A percentile compares a stretch with the other conserved stretches of the same genome.
phyloP scores from a whole-genome alignment of 164 flowering plant genomes.

The Protea cynaroides region DNA sequence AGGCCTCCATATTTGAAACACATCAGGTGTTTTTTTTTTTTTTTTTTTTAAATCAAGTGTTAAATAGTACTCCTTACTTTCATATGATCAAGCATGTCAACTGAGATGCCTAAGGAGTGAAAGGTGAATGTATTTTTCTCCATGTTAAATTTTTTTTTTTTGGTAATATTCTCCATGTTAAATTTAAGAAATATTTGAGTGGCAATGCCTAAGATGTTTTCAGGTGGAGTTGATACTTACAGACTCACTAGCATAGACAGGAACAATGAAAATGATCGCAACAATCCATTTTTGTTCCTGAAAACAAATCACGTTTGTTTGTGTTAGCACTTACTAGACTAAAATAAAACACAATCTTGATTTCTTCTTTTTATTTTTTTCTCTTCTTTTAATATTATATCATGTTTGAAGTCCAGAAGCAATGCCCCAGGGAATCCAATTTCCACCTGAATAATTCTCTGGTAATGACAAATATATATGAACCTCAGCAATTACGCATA shows the following conservation, averaged over 20 bases:
- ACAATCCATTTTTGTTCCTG: constrained; percentile 89
- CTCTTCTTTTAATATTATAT: too few species aligned
- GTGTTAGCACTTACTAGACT: background rate
- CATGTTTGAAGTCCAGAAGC: too few species aligned
- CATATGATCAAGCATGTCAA: background rate
- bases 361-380: too few species aligned
- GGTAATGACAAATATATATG: too few species aligned
- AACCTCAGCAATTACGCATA: too few species aligned
- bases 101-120: background rate
- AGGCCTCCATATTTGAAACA: too few species aligned
- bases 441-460: too few species aligned
- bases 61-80: too few species aligned
- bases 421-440: too few species aligned
- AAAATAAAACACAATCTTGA: background rate
- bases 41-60: too few species aligned
- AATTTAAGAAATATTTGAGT: background rate
- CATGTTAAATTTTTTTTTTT: background rate
- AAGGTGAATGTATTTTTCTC: background rate
- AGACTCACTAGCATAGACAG: constrained; percentile 76
- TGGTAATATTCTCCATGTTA: background rate
- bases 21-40: too few species aligned
- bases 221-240: constrained; percentile 34
- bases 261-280: constrained; percentile 78
- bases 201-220: too few species aligned
- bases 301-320: constrained; percentile 4